Evolutionary conservation across 768 basidiomycete species (phyloP).

Genomic region (Coprinellus aureogranulatus): DNA sequence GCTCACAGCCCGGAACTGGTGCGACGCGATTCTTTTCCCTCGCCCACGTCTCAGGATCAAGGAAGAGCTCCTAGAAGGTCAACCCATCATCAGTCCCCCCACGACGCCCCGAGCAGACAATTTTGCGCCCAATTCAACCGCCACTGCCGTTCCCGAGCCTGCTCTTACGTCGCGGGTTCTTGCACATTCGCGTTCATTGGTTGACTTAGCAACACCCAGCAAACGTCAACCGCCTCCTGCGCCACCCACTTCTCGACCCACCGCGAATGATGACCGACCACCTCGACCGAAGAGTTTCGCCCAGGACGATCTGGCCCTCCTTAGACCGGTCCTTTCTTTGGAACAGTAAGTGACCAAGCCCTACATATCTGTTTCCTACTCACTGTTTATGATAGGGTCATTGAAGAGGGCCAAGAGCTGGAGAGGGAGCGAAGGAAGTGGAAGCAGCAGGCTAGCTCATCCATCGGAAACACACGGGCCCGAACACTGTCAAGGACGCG

Average conservation of each 20-base stretch:
- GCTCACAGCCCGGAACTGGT: constrained; percentile 78
- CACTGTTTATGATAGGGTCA: constrained; percentile 44
- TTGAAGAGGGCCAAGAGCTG: constrained; percentile 61
- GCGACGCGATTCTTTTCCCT: constrained; percentile 75
- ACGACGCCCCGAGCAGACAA: constrained; percentile 36
- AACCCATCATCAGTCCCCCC: constrained; percentile 49
- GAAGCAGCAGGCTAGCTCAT: constrained; percentile 60
- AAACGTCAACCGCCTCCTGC: constrained; percentile 3
- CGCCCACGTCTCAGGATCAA: constrained; percentile 66
- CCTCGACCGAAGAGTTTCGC: constrained; percentile 59
- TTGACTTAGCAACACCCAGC: constrained; percentile 27
- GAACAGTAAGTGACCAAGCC: constrained; percentile 34
- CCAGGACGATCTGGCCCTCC: constrained; percentile 55
- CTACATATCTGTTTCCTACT: constrained; percentile 1
- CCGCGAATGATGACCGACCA: constrained; percentile 17
- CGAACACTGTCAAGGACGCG: constrained; percentile 64
- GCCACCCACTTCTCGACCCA: constrained; percentile 10
- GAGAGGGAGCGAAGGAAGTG: constrained; percentile 65
- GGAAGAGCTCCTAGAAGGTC: constrained; percentile 26
- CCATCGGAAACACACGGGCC: constrained; percentile 63
- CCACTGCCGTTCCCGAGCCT: constrained; percentile 11
- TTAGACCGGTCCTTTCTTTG: constrained; percentile 60
- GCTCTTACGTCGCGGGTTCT: constrained; percentile 45
- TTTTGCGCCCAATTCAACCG: constrained; percentile 3
- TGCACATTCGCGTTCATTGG: constrained; percentile 47